Base-by-base conservation (phyloP, 495 filamentous ascomycete species). In the Annulohypoxylon bovei region DNA sequence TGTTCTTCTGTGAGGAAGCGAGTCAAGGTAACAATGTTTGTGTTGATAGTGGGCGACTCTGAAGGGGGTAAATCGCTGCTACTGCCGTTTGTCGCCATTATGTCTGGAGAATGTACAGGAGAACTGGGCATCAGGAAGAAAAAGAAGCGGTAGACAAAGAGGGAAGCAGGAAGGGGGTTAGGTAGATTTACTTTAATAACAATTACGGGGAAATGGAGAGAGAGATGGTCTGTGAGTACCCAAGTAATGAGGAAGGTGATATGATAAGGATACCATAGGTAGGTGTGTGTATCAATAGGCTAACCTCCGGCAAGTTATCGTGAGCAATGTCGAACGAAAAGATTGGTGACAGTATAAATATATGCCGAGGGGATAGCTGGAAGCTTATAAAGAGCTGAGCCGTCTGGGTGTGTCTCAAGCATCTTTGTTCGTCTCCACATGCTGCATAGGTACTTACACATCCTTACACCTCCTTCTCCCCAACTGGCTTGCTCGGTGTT, bases 1-100 rank as follows among this genome's bases (percentile, higher is more conserved):
- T 99, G 95, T 80, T 97, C 92, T 85, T 99, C 95, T 25, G 93
- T 98, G 52, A 99, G 87, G 86, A 94, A 97, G 65, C 95, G 86
- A 23, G 95, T 97, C 73, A 99, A 89, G 35, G 95, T 98, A 74
- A 98, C 85, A 70, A 98, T 98, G 74, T 98, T 89, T 39, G 92
- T 97, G 85, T 99, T 97, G 80, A 99, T 88, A 76, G 91, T 89
- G 83, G 96, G 81, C 33, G 75, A 88, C 63, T 89, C 82, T 28
- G 86, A 86, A 14, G 76, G 53, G 30, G 72, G 70, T 16, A 73
- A 44, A 3, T 75, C 64, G 27, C 58, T 59, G 27, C 68, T 70
- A 18, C 52, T 75, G 42, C 77, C 78, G 62, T 83, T 84, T 50
- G 71, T 23, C 12, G 73, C 72, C 71, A 80, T 81, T 53, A 58